Evolutionary conservation across 2,329 filamentous ascomycete genomes (phyloP), one percentile per base, ranked within the genome.

Genomic region (Paraphoma sp.): DNA sequence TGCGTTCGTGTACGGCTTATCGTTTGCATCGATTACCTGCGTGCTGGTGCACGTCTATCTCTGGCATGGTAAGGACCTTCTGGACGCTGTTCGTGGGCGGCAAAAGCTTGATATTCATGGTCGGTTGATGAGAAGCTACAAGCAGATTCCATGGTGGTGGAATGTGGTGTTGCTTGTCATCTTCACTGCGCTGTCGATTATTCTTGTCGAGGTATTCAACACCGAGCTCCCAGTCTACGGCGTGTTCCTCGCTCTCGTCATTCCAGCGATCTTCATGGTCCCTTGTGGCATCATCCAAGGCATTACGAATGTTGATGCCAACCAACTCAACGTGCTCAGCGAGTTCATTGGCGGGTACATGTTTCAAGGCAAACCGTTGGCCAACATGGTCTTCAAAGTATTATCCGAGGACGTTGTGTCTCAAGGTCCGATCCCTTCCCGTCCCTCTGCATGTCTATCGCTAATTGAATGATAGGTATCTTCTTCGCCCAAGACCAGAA

Each of bases 141-240:
- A 80, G 56, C 76, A 83, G 36, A 82, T 81, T 0, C 86, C 86
- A 0, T 71, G 82, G 38, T 87, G 83, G 83, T 88, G 85, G 85
- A 88, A 86, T 54, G 64, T 68, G 0, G 59, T 58, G 6, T 73
- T 84, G n/a, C 79, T 86, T n/a, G 82, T 71, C 1, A 71, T 87
- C 0, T 79, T 77, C 0, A 72, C 85, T 0, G 81, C 50, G 9
- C 42, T 77, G 5, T 78, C 80, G 2, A 71, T 76, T 16, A 10
- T 17, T 1, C 69, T 81, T 4, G 81, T 76, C 1, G 91, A 86
- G 66, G 84, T 11, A 5, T 42, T 18, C 17, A 10, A 86, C 0
- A 91, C 90, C 3, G 87, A 90, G 59, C 78, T 91, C 57, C 81
- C 82, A 1, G 91, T 88, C 88, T 92, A 89, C 89, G 86, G 86